Conservation (phyloP, 1,284 basidiomycete genomes). For the Rhodotorula sp. region DNA sequence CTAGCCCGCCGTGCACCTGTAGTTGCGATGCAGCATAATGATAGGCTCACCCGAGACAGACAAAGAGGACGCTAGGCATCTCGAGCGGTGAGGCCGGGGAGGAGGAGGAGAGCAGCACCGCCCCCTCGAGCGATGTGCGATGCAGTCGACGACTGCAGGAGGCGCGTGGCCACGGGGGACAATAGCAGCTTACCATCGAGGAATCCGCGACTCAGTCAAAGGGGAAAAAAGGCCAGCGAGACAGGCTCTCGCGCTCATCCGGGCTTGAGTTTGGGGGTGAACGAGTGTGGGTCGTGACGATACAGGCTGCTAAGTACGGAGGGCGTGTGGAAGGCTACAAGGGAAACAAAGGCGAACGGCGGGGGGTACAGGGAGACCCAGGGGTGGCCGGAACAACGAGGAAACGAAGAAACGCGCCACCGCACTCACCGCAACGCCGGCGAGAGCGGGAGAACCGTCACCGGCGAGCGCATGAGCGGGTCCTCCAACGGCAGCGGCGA, state of each 20-base stretch:
- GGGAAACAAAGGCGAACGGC: background rate
- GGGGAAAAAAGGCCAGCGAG: too few relatives aligned
- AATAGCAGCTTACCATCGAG: too few relatives aligned
- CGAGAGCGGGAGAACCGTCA: background rate
- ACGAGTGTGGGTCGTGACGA: too few relatives aligned
- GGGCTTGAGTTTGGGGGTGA: too few relatives aligned
- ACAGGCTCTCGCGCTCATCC: too few relatives aligned
- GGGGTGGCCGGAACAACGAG: background rate
- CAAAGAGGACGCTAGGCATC: constrained; percentile 22
- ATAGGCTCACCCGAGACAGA: constrained; percentile 25
- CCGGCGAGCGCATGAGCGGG: background rate
- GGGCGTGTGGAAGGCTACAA: background rate
- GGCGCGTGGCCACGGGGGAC: too few relatives aligned
- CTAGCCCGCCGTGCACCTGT: background rate
- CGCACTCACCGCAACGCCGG: background rate
- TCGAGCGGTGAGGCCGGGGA: background rate
- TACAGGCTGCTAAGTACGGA: too few relatives aligned
- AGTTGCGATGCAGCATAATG: too few relatives aligned
- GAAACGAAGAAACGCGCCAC: background rate
- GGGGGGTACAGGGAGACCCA: background rate
- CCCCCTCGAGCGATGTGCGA: background rate
- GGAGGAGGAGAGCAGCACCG: background rate
- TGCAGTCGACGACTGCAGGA: too few relatives aligned
- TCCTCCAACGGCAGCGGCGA: background rate
- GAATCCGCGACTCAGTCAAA: too few relatives aligned